Conservation (phyloP, 345 rosid genomes). For the Sapria himalayana region DNA sequence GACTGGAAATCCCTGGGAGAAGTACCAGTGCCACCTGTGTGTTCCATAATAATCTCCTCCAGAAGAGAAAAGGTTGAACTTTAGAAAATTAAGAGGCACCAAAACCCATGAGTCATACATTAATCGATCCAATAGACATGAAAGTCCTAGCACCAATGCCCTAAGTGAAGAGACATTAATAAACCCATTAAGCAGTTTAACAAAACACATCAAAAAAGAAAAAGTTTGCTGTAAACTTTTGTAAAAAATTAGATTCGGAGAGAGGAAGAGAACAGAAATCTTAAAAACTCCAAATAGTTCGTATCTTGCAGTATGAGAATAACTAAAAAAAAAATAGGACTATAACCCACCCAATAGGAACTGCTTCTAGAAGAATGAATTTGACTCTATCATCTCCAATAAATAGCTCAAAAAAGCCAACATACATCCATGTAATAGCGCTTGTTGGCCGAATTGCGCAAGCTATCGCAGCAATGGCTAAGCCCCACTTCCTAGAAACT, state of each 20-base stretch:
- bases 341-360: conserved; percentile 58
- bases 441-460: conserved; percentile 86
- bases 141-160: conserved; percentile 45
- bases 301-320: too few species aligned
- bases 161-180: conserved; percentile 16
- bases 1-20: conserved; percentile 70
- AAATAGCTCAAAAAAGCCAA: conserved; percentile 61
- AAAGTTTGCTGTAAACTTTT: too few species aligned
- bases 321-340: too few species aligned
- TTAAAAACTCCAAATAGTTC: too few species aligned
- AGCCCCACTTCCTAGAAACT: conserved; percentile 46
- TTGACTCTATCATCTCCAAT: conserved; percentile 24
- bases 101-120: conserved; percentile 77
- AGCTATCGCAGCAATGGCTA: conserved; percentile 58
- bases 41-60: conserved; percentile 96
- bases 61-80: conserved; percentile 86
- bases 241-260: too few species aligned
- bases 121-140: conserved; percentile 42
- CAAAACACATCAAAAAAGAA: neutral
- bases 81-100: conserved; percentile 72
- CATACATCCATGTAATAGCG: conserved; percentile 68
- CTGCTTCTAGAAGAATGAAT: conserved; percentile 41
- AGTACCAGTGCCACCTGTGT: conserved; percentile 98
- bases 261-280: too few species aligned
- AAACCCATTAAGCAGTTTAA: neutral